Percentiles rank a stretch among this genome's conserved stretches.
These are phyloP conservation scores for Kalmusia sp. DNA, from an alignment of 2,329 filamentous ascomycete species.

Conservation along the genomic window DNA sequence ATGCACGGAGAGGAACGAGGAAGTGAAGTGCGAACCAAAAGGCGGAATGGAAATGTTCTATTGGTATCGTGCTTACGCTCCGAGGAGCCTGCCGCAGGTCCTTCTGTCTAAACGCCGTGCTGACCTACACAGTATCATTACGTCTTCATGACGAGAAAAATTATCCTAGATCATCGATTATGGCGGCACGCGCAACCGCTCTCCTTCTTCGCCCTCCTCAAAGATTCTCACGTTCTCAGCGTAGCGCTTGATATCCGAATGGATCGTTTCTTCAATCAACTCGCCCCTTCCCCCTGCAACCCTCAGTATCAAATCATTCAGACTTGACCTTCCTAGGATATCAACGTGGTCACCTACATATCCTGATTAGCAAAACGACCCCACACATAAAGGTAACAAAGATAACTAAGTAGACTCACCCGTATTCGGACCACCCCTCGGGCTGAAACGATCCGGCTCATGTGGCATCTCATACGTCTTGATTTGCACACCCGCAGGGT, in stretches of 20 bases:
- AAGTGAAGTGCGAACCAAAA: too few relatives aligned
- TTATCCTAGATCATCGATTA: conserved; percentile 1
- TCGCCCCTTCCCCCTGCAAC: conserved; percentile 87
- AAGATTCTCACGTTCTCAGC: conserved; percentile 83
- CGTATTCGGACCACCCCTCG: conserved; percentile 73
- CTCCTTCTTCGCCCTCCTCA: conserved; percentile 54
- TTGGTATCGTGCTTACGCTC: too few relatives aligned
- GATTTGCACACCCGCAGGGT: conserved; percentile 81
- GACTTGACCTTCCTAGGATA: conserved; percentile 83
- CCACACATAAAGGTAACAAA: neutral
- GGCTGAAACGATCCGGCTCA: conserved; percentile 90
- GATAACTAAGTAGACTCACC: conserved; percentile 47
- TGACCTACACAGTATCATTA: neutral
- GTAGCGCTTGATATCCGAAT: conserved; percentile 84
- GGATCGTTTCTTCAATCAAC: conserved; percentile 76
- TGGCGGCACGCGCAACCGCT: conserved; percentile 3
- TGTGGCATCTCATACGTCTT: conserved; percentile 96
- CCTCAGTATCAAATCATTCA: conserved; percentile 89
- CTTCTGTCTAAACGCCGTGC: neutral
- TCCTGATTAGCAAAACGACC: neutral
- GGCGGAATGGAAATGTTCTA: too few relatives aligned
- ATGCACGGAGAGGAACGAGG: too few relatives aligned
- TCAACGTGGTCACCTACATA: conserved; percentile 92
- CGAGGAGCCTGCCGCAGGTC: too few relatives aligned
- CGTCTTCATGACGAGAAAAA: neutral